Evolutionary conservation across 2,329 filamentous ascomycete species (phyloP).

Genomic region (Aspergillus ustus): DNA sequence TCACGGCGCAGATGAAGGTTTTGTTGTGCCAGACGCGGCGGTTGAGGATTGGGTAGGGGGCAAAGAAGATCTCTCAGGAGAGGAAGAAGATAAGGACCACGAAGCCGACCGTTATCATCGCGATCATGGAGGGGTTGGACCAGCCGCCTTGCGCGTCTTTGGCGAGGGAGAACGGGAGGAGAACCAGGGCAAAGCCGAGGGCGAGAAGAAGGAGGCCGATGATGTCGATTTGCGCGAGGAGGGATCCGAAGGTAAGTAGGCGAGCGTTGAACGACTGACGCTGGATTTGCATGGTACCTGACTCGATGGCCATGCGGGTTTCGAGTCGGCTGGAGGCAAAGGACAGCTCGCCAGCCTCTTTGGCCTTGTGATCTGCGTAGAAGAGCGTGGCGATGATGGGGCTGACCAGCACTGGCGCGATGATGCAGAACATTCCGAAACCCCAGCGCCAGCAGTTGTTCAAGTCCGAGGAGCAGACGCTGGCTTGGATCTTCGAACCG

Average conservation of each 20-base stretch:
- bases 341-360: slow-evolving; percentile 35
- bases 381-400: slow-evolving; percentile 35
- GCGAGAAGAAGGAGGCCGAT: neutral
- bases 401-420: slow-evolving; percentile 58
- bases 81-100: slow-evolving; percentile 57
- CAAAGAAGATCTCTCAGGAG: slow-evolving; percentile 56
- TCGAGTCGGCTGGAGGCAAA: neutral
- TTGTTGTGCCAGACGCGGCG: slow-evolving; percentile 30
- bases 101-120: slow-evolving; percentile 57
- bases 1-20: slow-evolving; percentile 17
- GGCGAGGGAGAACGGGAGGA: slow-evolving; percentile 55
- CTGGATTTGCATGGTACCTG: neutral
- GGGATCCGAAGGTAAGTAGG: neutral
- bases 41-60: slow-evolving; percentile 52
- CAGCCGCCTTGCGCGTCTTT: slow-evolving; percentile 42
- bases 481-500: slow-evolving; percentile 45
- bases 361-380: slow-evolving; percentile 25
- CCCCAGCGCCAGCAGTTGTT: slow-evolving; percentile 62
- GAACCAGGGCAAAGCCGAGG: neutral
- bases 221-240: neutral
- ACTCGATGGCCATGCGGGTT: neutral
- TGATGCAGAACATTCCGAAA: slow-evolving; percentile 63
- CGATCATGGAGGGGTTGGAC: slow-evolving; percentile 51
- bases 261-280: neutral
- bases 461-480: slow-evolving; percentile 39